A percentile compares a stretch with the other conserved stretches of the same genome.
phyloP scores from a whole-genome alignment of 140 eudicot genomes.

The Anethum foeniculum region DNA sequence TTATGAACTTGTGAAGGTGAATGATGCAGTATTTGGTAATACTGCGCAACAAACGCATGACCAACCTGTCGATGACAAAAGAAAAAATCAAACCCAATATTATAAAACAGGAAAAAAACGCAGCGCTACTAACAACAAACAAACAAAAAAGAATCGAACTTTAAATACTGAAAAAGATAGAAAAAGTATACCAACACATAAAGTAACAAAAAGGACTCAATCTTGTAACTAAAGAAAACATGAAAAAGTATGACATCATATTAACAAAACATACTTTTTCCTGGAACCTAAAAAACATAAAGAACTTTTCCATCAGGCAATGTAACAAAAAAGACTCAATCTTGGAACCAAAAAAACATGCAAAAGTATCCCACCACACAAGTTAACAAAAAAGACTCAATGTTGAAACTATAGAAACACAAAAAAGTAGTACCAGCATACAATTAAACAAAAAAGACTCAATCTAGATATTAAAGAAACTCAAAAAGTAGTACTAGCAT shows the following conservation, averaged over 20 bases:
- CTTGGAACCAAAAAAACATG: not conserved
- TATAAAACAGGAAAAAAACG: not conserved
- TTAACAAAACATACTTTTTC: not conserved
- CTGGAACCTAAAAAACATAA: not conserved
- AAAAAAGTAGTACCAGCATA: not conserved
- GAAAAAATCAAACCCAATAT: not conserved
- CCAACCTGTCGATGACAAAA: conserved; percentile 53
- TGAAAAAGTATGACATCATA: not conserved
- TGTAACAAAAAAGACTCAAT: not conserved
- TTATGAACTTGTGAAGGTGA: conserved; percentile 72
- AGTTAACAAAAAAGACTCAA: not conserved
- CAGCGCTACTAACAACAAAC: not conserved
- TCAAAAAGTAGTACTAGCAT: not conserved
- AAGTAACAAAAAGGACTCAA: not conserved
- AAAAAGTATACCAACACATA: not conserved
- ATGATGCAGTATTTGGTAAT: conserved; percentile 68
- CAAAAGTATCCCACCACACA: not conserved
- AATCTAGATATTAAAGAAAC: not conserved
- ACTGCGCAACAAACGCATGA: conserved; percentile 74
- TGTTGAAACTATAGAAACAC: not conserved
- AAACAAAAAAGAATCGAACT: not conserved
- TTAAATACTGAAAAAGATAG: not conserved
- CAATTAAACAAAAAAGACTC: not conserved
- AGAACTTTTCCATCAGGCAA: not conserved
- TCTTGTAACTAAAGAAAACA: not conserved